phyloP scores from a whole-genome alignment of 306 rosid species.

The Astragalus membranaceus region DNA sequence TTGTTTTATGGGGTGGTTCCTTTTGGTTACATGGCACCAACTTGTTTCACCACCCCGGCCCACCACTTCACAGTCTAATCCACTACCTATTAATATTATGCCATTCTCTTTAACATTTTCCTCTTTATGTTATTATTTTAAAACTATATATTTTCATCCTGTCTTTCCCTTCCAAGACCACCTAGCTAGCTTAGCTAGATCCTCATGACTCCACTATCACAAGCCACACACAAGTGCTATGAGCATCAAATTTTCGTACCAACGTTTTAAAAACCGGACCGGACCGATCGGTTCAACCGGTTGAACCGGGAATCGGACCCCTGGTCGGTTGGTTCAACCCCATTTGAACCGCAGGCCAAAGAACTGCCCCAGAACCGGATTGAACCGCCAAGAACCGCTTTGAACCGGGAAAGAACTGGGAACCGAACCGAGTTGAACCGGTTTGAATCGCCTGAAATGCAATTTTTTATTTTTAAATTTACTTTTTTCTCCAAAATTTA shows the following conservation, averaged over 20 bases:
- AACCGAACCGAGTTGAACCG: too few relatives aligned
- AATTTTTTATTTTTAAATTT: too few relatives aligned
- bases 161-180: slow-evolving; percentile 7
- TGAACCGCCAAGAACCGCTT: too few relatives aligned
- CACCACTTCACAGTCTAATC: slow-evolving; percentile 39
- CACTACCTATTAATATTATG: slow-evolving; percentile 28
- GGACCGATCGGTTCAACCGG: too few relatives aligned
- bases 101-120: slow-evolving; percentile 20
- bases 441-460: too few relatives aligned
- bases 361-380: too few relatives aligned
- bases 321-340: too few relatives aligned
- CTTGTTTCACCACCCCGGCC: slow-evolving; percentile 31
- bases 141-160: neutral
- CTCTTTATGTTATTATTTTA: neutral
- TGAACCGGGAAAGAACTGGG: too few relatives aligned
- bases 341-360: too few relatives aligned
- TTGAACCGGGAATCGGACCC: too few relatives aligned
- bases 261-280: too few relatives aligned
- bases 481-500: too few relatives aligned
- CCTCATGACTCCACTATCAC: slow-evolving; percentile 13
- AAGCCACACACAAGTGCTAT: slow-evolving; percentile 22
- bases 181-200: neutral
- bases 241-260: slow-evolving; percentile 25
- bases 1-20: neutral
- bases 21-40: slow-evolving; percentile 22